These are phyloP conservation scores for Perilla frutescens DNA, from an alignment of 257 asterid species.

Conservation along the genomic window DNA sequence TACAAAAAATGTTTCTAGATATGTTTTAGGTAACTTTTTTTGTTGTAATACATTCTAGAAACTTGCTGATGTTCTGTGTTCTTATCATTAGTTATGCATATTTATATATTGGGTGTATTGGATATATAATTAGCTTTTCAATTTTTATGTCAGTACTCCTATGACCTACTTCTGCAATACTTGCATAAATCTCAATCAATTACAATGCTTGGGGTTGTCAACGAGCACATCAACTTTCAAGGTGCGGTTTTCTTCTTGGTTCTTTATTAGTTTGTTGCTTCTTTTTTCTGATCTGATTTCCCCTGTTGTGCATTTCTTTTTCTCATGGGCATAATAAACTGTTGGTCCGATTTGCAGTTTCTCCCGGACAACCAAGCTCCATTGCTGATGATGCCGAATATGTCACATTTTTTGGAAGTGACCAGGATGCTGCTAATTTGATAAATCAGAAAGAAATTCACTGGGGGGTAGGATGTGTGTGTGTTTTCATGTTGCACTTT, in stretches of 20 bases:
- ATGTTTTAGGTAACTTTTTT: neutral
- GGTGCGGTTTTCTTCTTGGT: slow-evolving; percentile 47
- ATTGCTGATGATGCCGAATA: slow-evolving; percentile 88
- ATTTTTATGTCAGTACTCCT: slow-evolving; percentile 67
- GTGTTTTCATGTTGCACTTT: neutral
- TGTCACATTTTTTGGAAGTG: slow-evolving; percentile 83
- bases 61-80: neutral
- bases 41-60: neutral
- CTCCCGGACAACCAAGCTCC: slow-evolving; percentile 92
- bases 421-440: slow-evolving; percentile 81
- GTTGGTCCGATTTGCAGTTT: slow-evolving; percentile 59
- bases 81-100: neutral
- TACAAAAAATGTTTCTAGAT: slow-evolving; percentile 1
- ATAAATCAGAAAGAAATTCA: slow-evolving; percentile 92
- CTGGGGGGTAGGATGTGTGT: slow-evolving; percentile 71
- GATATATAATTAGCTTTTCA: slow-evolving; percentile 33
- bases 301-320: slow-evolving; percentile 16
- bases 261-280: slow-evolving; percentile 1
- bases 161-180: slow-evolving; percentile 90
- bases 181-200: slow-evolving; percentile 86
- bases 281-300: slow-evolving; percentile 25
- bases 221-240: slow-evolving; percentile 93
- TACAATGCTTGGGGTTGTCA: slow-evolving; percentile 90
- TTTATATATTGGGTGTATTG: slow-evolving; percentile 25
- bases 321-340: slow-evolving; percentile 21